phyloP scores from a whole-genome alignment of 2,329 filamentous ascomycete species.

The Podosphaera xanthii region DNA sequence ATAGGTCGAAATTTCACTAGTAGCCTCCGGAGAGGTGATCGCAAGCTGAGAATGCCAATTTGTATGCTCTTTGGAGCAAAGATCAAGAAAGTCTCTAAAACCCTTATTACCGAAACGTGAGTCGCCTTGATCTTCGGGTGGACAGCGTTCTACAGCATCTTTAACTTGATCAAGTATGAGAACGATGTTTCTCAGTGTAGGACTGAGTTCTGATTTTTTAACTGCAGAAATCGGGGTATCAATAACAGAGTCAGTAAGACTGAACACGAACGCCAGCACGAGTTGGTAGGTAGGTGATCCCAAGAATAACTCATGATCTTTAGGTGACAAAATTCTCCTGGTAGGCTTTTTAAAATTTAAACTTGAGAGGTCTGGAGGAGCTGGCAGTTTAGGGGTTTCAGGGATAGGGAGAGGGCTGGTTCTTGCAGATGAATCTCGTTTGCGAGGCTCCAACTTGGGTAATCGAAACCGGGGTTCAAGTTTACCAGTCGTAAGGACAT shows the following conservation, averaged over 20 bases:
- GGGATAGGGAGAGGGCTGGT: slow-evolving; percentile 40
- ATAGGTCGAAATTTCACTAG: slow-evolving; percentile 57
- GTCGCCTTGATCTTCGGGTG: slow-evolving; percentile 65
- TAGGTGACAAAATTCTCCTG: slow-evolving; percentile 57
- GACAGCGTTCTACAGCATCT: slow-evolving; percentile 40
- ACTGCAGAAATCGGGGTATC: slow-evolving; percentile 44
- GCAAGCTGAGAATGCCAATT: slow-evolving; percentile 43
- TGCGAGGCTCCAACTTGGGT: slow-evolving; percentile 44
- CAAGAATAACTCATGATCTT: slow-evolving; percentile 65
- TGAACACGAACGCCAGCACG: slow-evolving; percentile 67
- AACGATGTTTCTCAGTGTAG: slow-evolving; percentile 39
- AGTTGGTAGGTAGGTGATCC: slow-evolving; percentile 53
- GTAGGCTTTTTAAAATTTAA: slow-evolving; percentile 43
- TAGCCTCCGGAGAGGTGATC: slow-evolving; percentile 26
- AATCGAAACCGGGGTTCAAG: slow-evolving; percentile 33
- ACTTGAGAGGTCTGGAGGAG: slow-evolving; percentile 36
- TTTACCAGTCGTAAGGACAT: slow-evolving; percentile 10
- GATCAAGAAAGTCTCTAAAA: slow-evolving; percentile 62
- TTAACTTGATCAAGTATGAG: slow-evolving; percentile 48
- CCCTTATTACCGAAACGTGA: slow-evolving; percentile 88
- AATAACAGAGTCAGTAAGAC: slow-evolving; percentile 58
- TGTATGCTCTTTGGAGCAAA: slow-evolving; percentile 27
- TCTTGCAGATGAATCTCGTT: slow-evolving; percentile 23
- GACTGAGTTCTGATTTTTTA: slow-evolving; percentile 31
- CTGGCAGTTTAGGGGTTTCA: slow-evolving; percentile 48